Conservation (phyloP, 306 rosid genomes). For the Gastrolobium bilobum region DNA sequence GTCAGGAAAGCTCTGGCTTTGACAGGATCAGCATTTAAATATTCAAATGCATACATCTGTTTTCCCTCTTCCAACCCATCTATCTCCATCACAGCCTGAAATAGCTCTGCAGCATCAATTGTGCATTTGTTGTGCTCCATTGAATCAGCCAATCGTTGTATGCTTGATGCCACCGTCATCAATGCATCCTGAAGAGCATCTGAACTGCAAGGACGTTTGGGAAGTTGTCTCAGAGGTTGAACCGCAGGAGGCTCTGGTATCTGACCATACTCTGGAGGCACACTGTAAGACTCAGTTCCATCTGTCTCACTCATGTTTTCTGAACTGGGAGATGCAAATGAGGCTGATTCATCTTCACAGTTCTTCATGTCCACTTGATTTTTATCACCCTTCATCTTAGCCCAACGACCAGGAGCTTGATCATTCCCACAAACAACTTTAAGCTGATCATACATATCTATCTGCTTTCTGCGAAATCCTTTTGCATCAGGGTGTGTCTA, state of each 20-base stretch:
- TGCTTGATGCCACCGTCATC: conserved; percentile 74
- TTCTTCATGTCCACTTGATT: conserved; percentile 60
- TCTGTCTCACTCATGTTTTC: conserved; percentile 73
- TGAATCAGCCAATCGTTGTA: conserved; percentile 78
- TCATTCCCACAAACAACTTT: conserved; percentile 88
- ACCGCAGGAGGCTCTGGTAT: conserved; percentile 69
- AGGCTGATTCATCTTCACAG: conserved; percentile 67
- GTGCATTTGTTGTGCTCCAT: conserved; percentile 66
- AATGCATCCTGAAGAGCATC: conserved; percentile 77
- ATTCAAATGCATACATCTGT: conserved; percentile 87
- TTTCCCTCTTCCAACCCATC: conserved; percentile 81
- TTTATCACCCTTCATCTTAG: conserved; percentile 67
- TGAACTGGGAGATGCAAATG: conserved; percentile 73
- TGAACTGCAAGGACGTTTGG: conserved; percentile 68
- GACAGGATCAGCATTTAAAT: conserved; percentile 77
- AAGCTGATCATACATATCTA: conserved; percentile 87
- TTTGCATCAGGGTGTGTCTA: conserved; percentile 83
- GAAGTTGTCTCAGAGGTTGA: conserved; percentile 63
- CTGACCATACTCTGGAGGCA: conserved; percentile 67
- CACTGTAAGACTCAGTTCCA: conserved; percentile 74
- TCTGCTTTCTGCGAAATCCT: conserved; percentile 71
- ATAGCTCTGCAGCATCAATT: conserved; percentile 65
- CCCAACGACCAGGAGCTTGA: conserved; percentile 80
- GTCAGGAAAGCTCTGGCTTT: conserved; percentile 85
- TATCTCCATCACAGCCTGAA: conserved; percentile 86